Evolutionary conservation across 768 basidiomycete genomes (phyloP).

Genomic region (Suillus brevipes): DNA sequence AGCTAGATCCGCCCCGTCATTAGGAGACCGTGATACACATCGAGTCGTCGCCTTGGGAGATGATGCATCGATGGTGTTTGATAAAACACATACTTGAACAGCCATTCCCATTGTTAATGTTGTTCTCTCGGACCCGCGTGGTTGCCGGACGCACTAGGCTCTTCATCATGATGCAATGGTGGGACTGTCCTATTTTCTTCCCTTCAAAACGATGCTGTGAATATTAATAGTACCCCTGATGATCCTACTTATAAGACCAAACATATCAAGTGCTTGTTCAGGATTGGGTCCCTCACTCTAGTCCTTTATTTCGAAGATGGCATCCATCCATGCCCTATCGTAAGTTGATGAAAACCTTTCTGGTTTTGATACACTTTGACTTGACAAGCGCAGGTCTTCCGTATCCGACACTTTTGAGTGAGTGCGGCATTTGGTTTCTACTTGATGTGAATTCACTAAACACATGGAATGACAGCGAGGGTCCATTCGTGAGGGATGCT

Average conservation of each 20-base stretch:
- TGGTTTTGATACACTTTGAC: not conserved
- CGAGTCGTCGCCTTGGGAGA: not conserved
- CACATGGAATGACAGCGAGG: constrained; percentile 9
- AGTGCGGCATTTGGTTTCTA: constrained; percentile 1
- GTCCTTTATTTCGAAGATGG: not conserved
- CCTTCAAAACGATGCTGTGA: not conserved
- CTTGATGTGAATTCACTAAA: not conserved
- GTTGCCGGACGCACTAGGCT: not conserved
- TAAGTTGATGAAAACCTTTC: not conserved
- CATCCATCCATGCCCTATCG: not conserved
- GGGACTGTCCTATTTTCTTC: not conserved
- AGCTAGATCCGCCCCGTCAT: not conserved
- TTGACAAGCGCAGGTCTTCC: not conserved
- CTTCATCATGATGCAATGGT: not conserved
- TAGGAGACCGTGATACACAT: not conserved
- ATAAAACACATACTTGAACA: not conserved
- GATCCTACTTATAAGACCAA: not conserved
- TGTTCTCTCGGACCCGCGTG: not conserved
- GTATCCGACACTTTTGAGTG: constrained; percentile 2
- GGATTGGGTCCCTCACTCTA: not conserved
- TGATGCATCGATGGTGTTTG: not conserved
- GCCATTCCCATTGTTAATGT: not conserved
- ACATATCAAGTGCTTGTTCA: not conserved
- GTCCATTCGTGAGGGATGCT: constrained; percentile 13
- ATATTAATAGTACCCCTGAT: not conserved